Evolutionary conservation across 2,329 filamentous ascomycete species (phyloP), one percentile per base, ranked within the genome.

Genomic region (Aureobasidium sp.): DNA sequence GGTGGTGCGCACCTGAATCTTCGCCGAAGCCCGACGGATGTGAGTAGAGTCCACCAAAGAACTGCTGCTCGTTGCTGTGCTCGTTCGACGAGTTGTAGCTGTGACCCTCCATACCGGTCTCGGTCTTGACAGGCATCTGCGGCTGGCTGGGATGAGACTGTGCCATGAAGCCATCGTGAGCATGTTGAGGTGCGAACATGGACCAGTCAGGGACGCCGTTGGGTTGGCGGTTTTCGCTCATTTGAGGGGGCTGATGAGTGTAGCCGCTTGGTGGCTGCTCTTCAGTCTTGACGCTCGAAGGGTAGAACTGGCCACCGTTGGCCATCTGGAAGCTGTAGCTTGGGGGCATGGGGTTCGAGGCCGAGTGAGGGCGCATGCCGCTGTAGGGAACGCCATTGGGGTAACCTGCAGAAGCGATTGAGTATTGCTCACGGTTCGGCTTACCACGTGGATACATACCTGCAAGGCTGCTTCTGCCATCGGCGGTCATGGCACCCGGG

Each of bases 21-120:
- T 65, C 64, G 53, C 60, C 62, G 58, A 63, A 65, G 27, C 70
- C 72, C 73, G 68, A 76, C 67, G 72, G 69, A 67, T 77, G 75
- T 69, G 76, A 75, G 69, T 78, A 79, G 54, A 79, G 71, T 69
- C 74, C 75, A 72, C 73, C 75, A 73, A 79, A 78, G 74, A 79
- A 76, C 71, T 72, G 76, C 67, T 78, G 75, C 71, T 76, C 74
- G 66, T 72, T 72, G 69, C 73, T 71, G 37, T 60, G 57, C 69
- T 78, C 75, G 71, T 74, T 72, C 66, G 73, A 66, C 57, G 68
- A 60, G 62, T 63, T 73, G 67, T 75, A 76, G 65, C 72, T 71
- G 67, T 72, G 68, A 62, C 68, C 68, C 67, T 76, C 77, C 69
- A 76, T 72, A 70, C 73, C 70, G 67, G 68, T 68, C 70, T 76